These are phyloP conservation scores for Psidium friedrichsthalianum DNA, from an alignment of 345 rosid species.

Conservation along the genomic window DNA sequence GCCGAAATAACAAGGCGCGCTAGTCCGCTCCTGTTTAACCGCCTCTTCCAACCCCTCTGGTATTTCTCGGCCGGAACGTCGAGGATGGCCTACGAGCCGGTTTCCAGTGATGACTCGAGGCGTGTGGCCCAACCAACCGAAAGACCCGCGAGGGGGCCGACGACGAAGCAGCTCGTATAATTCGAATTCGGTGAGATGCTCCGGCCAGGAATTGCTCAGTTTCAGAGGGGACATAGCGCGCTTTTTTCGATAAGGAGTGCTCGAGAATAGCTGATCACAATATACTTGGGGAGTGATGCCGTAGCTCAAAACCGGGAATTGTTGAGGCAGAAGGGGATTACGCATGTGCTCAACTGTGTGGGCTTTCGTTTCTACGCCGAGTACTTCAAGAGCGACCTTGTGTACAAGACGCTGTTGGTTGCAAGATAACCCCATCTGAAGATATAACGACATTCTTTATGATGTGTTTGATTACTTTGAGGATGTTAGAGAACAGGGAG, in stretches of 20 bases:
- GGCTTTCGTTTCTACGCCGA: constrained; percentile 72
- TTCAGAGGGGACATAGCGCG: constrained; percentile 62
- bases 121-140: constrained; percentile 64
- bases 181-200: constrained; percentile 10
- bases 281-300: constrained; percentile 61
- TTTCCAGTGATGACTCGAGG: constrained; percentile 70
- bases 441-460: constrained; percentile 60
- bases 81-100: constrained; percentile 78
- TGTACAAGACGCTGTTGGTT: constrained; percentile 70
- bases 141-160: constrained; percentile 47
- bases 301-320: constrained; percentile 59
- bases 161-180: constrained; percentile 5
- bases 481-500: constrained; percentile 60
- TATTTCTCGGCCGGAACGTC: constrained; percentile 30
- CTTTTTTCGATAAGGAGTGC: constrained; percentile 60
- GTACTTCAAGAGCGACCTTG: constrained; percentile 66
- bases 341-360: constrained; percentile 65
- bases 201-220: constrained; percentile 39
- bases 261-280: constrained; percentile 57
- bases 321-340: constrained; percentile 52
- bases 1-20: constrained; percentile 29
- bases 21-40: constrained; percentile 47
- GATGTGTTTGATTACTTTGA: constrained; percentile 79
- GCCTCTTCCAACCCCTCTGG: constrained; percentile 52
- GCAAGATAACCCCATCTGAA: constrained; percentile 53